phyloP scores from a whole-genome alignment of 192 early-diverging fungal species.

The Coemansia sp. region DNA sequence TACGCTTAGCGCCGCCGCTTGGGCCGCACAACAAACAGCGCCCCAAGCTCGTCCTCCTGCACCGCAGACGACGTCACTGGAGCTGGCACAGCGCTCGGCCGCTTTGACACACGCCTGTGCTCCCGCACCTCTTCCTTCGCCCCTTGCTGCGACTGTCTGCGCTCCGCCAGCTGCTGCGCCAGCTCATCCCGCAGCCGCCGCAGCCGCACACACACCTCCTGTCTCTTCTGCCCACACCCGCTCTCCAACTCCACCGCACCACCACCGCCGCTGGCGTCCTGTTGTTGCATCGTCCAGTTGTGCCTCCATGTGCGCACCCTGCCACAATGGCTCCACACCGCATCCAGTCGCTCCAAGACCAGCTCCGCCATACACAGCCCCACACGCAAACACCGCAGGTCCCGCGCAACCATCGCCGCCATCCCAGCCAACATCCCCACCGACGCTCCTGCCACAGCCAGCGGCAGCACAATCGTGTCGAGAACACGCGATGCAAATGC shows the following conservation, averaged over 20 bases:
- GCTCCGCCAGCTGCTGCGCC: slow-evolving; percentile 2
- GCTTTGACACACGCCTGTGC: not conserved
- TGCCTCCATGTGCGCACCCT: slow-evolving; percentile 32
- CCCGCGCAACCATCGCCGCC: slow-evolving; percentile 12
- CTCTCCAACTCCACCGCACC: not conserved
- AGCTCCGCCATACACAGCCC: slow-evolving; percentile 16
- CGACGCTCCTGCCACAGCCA: slow-evolving; percentile 30
- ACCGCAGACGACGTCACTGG: not conserved
- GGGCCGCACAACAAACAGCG: not conserved
- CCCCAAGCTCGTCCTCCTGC: slow-evolving; percentile 8
- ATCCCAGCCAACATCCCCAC: slow-evolving; percentile 21
- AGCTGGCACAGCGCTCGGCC: not conserved
- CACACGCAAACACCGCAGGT: slow-evolving; percentile 7
- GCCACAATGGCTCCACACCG: slow-evolving; percentile 28
- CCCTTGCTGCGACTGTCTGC: too few species aligned
- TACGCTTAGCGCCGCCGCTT: too few species aligned
- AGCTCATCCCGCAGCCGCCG: slow-evolving; percentile 4
- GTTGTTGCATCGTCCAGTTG: slow-evolving; percentile 30
- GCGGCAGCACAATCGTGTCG: slow-evolving; percentile 24
- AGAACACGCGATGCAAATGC: slow-evolving; percentile 11
- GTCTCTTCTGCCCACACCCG: not conserved
- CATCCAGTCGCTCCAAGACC: slow-evolving; percentile 21
- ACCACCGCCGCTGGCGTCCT: slow-evolving; percentile 1
- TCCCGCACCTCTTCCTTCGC: not conserved
- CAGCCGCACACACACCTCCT: slow-evolving; percentile 8